phyloP scores from a whole-genome alignment of 164 flowering plant genomes.

The Pachysandra terminalis region DNA sequence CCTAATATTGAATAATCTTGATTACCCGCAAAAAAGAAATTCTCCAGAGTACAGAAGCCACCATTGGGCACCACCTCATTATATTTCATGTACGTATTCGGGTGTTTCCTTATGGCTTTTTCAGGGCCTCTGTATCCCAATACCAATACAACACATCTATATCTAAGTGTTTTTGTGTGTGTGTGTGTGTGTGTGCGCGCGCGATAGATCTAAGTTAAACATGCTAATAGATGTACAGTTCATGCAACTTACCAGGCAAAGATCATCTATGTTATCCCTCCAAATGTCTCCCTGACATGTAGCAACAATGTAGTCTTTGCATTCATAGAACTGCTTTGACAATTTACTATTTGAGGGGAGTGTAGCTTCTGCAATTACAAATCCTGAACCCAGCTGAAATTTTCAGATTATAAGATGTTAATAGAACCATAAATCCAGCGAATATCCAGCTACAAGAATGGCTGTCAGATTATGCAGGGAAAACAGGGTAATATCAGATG shows the following conservation, averaged over 20 bases:
- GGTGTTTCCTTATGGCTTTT: background rate
- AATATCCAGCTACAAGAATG: no score
- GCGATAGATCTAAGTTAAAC: no score
- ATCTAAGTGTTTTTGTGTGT: no score
- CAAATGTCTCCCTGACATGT: conserved; percentile 54
- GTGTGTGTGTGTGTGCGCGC: no score
- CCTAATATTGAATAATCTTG: no score
- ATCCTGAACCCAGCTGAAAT: conserved; percentile 69
- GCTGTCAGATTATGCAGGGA: no score
- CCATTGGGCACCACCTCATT: background rate
- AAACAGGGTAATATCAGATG: background rate
- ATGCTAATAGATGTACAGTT: background rate
- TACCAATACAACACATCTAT: background rate
- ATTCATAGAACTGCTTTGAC: conserved; percentile 67
- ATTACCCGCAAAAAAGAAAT: no score
- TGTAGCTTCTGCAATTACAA: conserved; percentile 58
- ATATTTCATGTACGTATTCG: background rate
- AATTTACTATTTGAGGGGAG: conserved; percentile 42
- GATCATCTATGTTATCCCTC: conserved; percentile 66
- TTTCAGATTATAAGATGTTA: conserved; percentile 10
- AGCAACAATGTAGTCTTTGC: conserved; percentile 68
- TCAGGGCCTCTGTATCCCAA: background rate
- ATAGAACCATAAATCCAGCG: conserved; percentile 1
- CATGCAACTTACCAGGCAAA: conserved; percentile 63
- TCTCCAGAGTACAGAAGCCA: no score